phyloP scores from a whole-genome alignment of 1,284 basidiomycete genomes.

The Sutorius eximius region DNA sequence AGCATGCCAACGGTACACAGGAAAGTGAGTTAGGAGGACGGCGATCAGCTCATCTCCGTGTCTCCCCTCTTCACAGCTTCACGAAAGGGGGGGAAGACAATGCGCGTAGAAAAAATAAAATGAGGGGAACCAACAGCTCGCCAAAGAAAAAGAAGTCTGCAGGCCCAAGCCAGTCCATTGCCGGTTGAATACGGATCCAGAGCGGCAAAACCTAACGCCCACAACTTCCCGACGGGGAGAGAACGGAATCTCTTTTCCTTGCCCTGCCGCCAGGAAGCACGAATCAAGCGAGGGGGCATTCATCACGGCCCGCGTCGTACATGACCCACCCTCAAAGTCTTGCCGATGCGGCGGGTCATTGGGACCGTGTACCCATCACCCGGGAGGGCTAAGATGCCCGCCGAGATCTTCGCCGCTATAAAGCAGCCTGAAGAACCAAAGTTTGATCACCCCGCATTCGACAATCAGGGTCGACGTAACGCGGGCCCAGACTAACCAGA shows the following conservation, averaged over 20 bases:
- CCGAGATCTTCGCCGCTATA: slow-evolving; percentile 20
- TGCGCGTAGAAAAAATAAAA: slow-evolving; percentile 4
- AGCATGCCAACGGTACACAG: slow-evolving; percentile 15
- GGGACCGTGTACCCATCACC: slow-evolving; percentile 3
- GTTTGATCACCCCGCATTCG: slow-evolving; percentile 7
- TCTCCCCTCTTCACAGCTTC: slow-evolving; percentile 12
- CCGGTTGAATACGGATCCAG: slow-evolving; percentile 10
- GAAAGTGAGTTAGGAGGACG: slow-evolving; percentile 24
- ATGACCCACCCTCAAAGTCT: slow-evolving; percentile 6
- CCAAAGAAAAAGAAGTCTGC: neutral
- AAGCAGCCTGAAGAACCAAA: slow-evolving; percentile 7
- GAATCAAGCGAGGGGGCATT: slow-evolving; percentile 1
- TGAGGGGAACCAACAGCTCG: neutral
- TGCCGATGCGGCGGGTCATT: slow-evolving; percentile 16
- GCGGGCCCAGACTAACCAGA: slow-evolving; percentile 4
- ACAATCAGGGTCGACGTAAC: slow-evolving; percentile 24
- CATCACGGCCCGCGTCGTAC: neutral
- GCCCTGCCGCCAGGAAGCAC: slow-evolving; percentile 2
- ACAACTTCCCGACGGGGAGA: slow-evolving; percentile 4
- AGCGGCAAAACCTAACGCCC: neutral
- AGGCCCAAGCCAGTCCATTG: neutral
- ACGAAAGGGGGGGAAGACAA: slow-evolving; percentile 8
- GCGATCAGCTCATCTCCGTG: slow-evolving; percentile 35
- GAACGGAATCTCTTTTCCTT: slow-evolving; percentile 3
- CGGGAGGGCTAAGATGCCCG: slow-evolving; percentile 1